Conservation (phyloP, 2,329 filamentous ascomycete species). For the Neophaeococcomyces aloes region DNA sequence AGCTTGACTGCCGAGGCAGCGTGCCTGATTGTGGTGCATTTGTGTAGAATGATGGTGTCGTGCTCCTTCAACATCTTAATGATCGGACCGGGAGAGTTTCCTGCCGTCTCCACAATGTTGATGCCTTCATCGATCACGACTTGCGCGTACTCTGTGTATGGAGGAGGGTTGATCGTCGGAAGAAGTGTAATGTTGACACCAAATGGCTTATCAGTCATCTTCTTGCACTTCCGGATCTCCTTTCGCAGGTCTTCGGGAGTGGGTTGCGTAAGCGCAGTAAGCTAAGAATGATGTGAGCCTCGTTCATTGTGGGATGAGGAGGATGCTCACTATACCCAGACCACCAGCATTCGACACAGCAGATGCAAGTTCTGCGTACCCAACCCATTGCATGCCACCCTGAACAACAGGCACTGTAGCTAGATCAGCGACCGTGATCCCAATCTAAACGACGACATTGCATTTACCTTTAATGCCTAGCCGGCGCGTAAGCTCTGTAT, state of each 20-base stretch:
- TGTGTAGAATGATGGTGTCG: conserved; percentile 74
- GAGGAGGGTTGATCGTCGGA: conserved; percentile 75
- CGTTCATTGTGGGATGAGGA: conserved; percentile 6
- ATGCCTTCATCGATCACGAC: conserved; percentile 90
- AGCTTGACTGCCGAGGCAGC: conserved; percentile 85
- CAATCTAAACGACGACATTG: background rate
- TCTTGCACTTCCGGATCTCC: conserved; percentile 79
- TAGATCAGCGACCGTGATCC: background rate
- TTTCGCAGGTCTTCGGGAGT: conserved; percentile 82
- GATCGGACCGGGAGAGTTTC: conserved; percentile 80
- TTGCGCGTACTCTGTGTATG: conserved; percentile 86
- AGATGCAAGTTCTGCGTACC: conserved; percentile 42
- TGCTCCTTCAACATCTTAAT: conserved; percentile 79
- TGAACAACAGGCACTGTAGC: conserved; percentile 38
- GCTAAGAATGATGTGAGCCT: conserved; percentile 23
- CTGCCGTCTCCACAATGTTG: conserved; percentile 83
- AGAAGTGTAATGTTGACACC: conserved; percentile 93
- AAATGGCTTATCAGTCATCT: conserved; percentile 56
- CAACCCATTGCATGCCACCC: conserved; percentile 48
- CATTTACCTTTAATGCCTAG: conserved; percentile 42
- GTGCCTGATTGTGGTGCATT: conserved; percentile 93
- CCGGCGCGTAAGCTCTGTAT: conserved; percentile 51
- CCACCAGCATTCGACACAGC: conserved; percentile 45
- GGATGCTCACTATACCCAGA: conserved; percentile 36
- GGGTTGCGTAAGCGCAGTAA: conserved; percentile 68